phyloP scores from a whole-genome alignment of 305 asterid species.

The Andrographis paniculata region DNA sequence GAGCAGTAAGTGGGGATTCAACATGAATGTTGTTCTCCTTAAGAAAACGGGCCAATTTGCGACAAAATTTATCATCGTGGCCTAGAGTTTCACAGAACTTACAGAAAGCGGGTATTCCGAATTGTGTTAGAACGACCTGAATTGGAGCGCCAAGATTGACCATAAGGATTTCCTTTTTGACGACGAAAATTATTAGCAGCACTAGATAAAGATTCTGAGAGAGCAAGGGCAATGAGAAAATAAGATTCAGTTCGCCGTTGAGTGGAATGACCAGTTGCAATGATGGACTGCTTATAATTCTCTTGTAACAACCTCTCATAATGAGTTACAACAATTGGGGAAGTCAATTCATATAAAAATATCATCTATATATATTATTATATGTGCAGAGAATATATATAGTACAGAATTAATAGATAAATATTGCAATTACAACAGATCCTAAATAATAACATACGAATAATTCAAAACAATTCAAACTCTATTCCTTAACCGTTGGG shows the following conservation, averaged over 20 bases:
- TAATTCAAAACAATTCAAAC: too few relatives aligned
- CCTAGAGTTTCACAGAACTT: not conserved
- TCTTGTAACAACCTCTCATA: not conserved
- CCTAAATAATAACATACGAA: too few relatives aligned
- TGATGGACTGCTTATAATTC: not conserved
- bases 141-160: not conserved
- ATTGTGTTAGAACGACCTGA: not conserved
- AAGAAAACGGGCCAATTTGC: not conserved
- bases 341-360: too few relatives aligned
- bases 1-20: not conserved
- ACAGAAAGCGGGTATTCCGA: not conserved
- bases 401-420: too few relatives aligned
- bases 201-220: not conserved
- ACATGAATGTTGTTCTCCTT: not conserved
- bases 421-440: too few relatives aligned
- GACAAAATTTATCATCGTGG: not conserved
- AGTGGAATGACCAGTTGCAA: not conserved
- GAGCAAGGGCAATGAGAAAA: not conserved
- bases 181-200: not conserved
- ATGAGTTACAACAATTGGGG: not conserved
- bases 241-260: not conserved
- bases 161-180: not conserved
- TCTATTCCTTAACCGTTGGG: too few relatives aligned
- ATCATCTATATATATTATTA: too few relatives aligned
- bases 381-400: too few relatives aligned